Evolutionary conservation across 2,329 filamentous ascomycete species (phyloP), one percentile per base, ranked within the genome.

Genomic region (Colletotrichum destructivum): DNA sequence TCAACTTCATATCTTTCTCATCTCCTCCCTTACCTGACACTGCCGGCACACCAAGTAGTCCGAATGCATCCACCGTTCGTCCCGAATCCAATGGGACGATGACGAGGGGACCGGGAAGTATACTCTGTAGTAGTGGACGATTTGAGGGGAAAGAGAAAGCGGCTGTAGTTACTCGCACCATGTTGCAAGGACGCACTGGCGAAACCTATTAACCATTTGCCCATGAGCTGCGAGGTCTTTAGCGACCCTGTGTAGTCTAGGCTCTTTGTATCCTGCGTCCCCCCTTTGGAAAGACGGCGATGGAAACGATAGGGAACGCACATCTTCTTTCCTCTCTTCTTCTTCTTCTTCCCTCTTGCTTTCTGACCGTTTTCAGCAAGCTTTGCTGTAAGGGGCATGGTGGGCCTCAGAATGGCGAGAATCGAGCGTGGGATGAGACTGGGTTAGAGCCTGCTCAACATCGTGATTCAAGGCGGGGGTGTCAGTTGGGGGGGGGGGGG

Each of bases 151-250:
- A 21, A 31, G 56, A 63, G 38, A 42, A n/a, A 35, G 38, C 52
- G 52, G 35, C 9, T n/a, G 21, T 31, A 57, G n/a, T 56, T 31
- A 35, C 56, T 42, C 51, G 35, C 49, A 49, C 59, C 42, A 68
- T 52, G 23, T 44, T 23, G 40, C 15, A 55, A 31, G 31, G 16
- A 35, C n/a, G 51, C 42, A 31, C 59, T 23, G n/a, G 56, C 57
- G 51, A 69, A 62, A 70, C 70, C 35, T 70, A 31, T 31, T 31
- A 7, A 23, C 60, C 59, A 60, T 40, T 69, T 31, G 31, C 31
- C 31, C 40, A 35, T 8, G 23, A 38, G 23, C 16, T 40, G 46
- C 42, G 46, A 26, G 31, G 42, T 59, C 52, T 49, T 61, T 46
- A 47, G 49, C 35, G 46, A 61, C n/a, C 49, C 16, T 38, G 23